phyloP scores from a whole-genome alignment of 108 stramenopile genomes.

The Schizochytrium sp. region DNA sequence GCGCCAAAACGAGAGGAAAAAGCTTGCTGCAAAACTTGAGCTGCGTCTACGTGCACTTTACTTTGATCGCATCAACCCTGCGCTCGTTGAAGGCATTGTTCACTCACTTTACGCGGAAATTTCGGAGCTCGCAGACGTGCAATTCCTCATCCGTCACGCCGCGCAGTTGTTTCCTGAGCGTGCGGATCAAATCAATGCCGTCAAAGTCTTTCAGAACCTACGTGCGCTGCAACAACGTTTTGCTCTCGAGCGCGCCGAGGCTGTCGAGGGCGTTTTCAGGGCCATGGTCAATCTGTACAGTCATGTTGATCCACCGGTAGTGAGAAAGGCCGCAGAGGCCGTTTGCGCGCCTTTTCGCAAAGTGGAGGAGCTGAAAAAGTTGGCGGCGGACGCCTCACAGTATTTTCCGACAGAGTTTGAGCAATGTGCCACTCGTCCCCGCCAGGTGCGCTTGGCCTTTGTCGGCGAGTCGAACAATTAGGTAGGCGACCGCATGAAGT shows the following conservation, averaged over 20 bases:
- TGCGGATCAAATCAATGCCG: neutral
- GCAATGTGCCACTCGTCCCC: neutral
- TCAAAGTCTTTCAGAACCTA: neutral
- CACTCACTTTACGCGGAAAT: neutral
- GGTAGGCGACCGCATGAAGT: too few species aligned
- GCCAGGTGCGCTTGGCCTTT: neutral
- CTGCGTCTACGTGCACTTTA: neutral
- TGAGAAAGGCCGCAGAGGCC: neutral
- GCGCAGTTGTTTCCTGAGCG: neutral
- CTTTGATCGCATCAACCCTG: slow-evolving; percentile 2
- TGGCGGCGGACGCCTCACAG: neutral
- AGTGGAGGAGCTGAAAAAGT: neutral
- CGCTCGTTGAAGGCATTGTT: neutral
- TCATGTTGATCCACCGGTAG: neutral
- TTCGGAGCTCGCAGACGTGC: neutral
- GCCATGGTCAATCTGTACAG: neutral
- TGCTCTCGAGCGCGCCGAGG: neutral
- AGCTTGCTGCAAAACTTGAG: neutral
- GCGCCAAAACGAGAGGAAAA: neutral
- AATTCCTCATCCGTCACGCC: neutral
- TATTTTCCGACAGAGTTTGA: slow-evolving; percentile 14
- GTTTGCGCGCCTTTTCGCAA: neutral
- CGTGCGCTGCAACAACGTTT: neutral
- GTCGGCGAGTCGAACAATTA: neutral
- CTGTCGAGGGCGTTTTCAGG: neutral